Percentiles rank a stretch among this genome's conserved stretches.
These are phyloP conservation scores for Codiaeum variegatum DNA, from an alignment of 441 rosid genomes.

Conservation along the genomic window DNA sequence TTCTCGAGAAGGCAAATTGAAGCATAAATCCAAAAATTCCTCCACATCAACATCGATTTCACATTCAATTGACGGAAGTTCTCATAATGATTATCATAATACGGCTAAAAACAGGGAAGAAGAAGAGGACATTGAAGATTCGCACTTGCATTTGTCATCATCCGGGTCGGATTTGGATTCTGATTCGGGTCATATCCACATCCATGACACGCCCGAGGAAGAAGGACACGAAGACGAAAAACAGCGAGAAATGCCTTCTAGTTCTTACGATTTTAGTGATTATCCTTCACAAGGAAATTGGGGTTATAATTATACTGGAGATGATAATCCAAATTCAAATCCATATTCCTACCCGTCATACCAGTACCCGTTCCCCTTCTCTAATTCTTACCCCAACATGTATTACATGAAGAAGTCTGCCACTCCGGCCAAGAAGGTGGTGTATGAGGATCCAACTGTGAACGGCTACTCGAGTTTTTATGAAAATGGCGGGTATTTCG, in stretches of 20 bases:
- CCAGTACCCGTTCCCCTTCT: slow-evolving; percentile 2
- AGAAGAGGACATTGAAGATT: slow-evolving; percentile 42
- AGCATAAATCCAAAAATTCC: slow-evolving; percentile 35
- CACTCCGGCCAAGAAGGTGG: slow-evolving; percentile 56
- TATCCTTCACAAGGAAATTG: slow-evolving; percentile 37
- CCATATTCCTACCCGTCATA: slow-evolving; percentile 16
- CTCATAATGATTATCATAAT: neutral
- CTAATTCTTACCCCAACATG: slow-evolving; percentile 30
- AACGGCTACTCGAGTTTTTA: slow-evolving; percentile 39
- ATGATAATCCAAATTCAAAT: slow-evolving; percentile 3
- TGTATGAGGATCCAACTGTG: slow-evolving; percentile 63
- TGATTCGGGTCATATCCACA: slow-evolving; percentile 52
- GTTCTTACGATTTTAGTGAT: slow-evolving; percentile 10
- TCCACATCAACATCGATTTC: slow-evolving; percentile 68
- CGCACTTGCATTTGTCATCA: slow-evolving; percentile 65
- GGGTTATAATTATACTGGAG: slow-evolving; percentile 14
- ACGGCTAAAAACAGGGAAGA: slow-evolving; percentile 20
- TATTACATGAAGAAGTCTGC: slow-evolving; percentile 77
- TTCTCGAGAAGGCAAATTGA: slow-evolving; percentile 54
- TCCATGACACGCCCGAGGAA: slow-evolving; percentile 29
- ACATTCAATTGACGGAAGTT: slow-evolving; percentile 33
- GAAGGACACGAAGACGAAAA: slow-evolving; percentile 5
- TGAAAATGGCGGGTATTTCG: slow-evolving; percentile 47
- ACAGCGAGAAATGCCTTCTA: slow-evolving; percentile 14
- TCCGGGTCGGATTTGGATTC: slow-evolving; percentile 55